Conservation (phyloP, 2,329 filamentous ascomycete species). For the Aspergillus pseudotamarii region DNA sequence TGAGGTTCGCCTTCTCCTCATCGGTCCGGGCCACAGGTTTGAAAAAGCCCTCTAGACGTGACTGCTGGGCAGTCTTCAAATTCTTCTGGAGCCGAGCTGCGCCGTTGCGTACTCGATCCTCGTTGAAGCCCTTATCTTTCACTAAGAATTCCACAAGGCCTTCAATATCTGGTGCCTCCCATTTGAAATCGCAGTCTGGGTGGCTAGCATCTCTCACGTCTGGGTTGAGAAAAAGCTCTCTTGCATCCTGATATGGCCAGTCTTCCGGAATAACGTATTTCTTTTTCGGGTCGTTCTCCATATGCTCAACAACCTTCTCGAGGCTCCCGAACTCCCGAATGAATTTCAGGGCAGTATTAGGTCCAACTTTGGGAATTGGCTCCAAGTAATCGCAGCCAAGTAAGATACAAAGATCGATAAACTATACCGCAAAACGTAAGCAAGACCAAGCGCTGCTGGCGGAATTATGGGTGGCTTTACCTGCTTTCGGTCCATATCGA, state of each 20-base stretch:
- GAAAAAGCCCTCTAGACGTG: constrained; percentile 93
- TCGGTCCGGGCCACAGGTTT: constrained; percentile 88
- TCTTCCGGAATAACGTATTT: constrained; percentile 91
- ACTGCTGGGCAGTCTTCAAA: constrained; percentile 86
- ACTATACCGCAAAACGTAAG: constrained; percentile 55
- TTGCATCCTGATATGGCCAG: constrained; percentile 92
- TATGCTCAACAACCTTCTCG: constrained; percentile 81
- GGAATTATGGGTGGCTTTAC: constrained; percentile 47
- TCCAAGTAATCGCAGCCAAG: constrained; percentile 98
- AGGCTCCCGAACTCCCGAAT: constrained; percentile 89
- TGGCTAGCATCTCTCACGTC: constrained; percentile 84
- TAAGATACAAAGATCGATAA: constrained; percentile 96
- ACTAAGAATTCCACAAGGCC: constrained; percentile 89
- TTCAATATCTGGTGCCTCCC: constrained; percentile 90
- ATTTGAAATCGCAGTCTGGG: constrained; percentile 93
- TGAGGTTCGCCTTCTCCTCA: constrained; percentile 78
- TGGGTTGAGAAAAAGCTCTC: constrained; percentile 86
- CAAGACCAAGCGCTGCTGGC: constrained; percentile 8
- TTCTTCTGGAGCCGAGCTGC: constrained; percentile 84
- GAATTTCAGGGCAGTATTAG: constrained; percentile 86
- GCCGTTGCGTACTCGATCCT: constrained; percentile 83
- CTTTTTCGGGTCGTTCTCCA: constrained; percentile 73
- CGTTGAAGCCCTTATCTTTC: constrained; percentile 93
- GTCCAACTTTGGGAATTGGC: constrained; percentile 91
- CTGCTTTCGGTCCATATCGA: constrained; percentile 85